A percentile compares a stretch with the other conserved stretches of the same genome.
phyloP scores from a whole-genome alignment of 371 early-diverging fungal genomes.

The Fennellomyces sp. region DNA sequence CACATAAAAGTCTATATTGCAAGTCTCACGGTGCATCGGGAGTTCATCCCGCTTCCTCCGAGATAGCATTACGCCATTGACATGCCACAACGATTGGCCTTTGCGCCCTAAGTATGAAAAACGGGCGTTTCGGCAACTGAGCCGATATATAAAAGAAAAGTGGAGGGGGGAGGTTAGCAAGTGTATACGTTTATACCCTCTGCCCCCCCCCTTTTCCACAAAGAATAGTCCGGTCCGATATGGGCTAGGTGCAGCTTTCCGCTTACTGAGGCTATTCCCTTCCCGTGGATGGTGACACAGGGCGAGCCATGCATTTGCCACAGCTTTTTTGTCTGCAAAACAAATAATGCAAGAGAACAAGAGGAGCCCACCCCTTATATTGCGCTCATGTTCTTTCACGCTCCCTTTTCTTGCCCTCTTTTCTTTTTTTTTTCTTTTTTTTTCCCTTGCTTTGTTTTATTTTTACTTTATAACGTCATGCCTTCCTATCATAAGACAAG shows the following conservation, averaged over 20 bases:
- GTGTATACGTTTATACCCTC: too few relatives aligned
- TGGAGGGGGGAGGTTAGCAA: too few relatives aligned
- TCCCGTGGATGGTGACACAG: background rate
- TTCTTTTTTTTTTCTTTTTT: conserved; percentile 12
- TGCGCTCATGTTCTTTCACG: background rate
- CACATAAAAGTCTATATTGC: too few relatives aligned
- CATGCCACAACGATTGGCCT: too few relatives aligned
- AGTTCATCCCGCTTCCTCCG: too few relatives aligned
- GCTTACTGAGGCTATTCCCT: too few relatives aligned
- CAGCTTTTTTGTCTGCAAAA: conserved; percentile 4
- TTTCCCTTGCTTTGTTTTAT: conserved; percentile 2
- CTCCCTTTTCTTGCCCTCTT: background rate
- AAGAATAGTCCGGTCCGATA: too few relatives aligned
- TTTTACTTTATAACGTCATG: background rate
- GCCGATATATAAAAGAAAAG: background rate
- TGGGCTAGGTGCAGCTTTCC: too few relatives aligned
- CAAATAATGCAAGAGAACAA: conserved; percentile 7
- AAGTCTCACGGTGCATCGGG: too few relatives aligned
- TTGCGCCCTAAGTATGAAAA: background rate
- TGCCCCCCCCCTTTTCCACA: too few relatives aligned
- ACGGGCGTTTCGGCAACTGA: background rate
- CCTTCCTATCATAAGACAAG: background rate
- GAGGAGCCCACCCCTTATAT: background rate
- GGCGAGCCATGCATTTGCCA: conserved; percentile 11
- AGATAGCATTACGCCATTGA: too few relatives aligned